Evolutionary conservation across 179 eudicot species (phyloP), one percentile per base, ranked within the genome.

Genomic region (Drosera spatulata): DNA sequence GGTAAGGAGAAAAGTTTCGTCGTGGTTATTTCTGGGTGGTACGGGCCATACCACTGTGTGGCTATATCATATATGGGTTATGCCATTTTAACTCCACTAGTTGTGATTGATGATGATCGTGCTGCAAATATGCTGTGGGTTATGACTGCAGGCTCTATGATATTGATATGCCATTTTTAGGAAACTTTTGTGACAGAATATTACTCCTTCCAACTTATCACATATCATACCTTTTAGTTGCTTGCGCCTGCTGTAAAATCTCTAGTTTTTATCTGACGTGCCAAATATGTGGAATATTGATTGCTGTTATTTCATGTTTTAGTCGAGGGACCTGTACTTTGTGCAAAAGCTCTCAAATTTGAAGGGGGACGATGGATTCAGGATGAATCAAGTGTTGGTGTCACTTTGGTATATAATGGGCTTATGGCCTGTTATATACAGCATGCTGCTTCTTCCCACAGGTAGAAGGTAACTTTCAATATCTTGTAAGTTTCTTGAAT

Each of bases 391-490:
- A 67, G 90, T 93, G 70, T 81, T 93, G 50, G 95, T 88, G 61
- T 81, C 96, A 42, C 77, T 84, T 10, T 93, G 96, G 96, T 80
- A 89, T 64, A 81, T 93, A 48, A 89, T 91, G 96, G 98, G 93
- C 8, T 73, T 91, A 65, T 91, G 87, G 89, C 96, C 98, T 51
- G 47, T 88, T 59, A 72, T 78, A 11, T 88, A 93, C 65, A 70
- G 79, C 65, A 88, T 93, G 96, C 71, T 91, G 63, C 73, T 91
- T 55, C 82, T 91, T 59, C 98, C 98, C 13, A 71, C 86, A 11
- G 93, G 80, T 52, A 86, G 96, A 86, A 91, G 96, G 98, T 91
- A 78, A 59, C 38, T 7, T 41, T 15, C 6, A 15, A 22, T 22
- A 1, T 1, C 33, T 22, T 22, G 33, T 22, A 22, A 22, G 33